Conservation (phyloP, 768 basidiomycete genomes). For the Epithele typhae region DNA sequence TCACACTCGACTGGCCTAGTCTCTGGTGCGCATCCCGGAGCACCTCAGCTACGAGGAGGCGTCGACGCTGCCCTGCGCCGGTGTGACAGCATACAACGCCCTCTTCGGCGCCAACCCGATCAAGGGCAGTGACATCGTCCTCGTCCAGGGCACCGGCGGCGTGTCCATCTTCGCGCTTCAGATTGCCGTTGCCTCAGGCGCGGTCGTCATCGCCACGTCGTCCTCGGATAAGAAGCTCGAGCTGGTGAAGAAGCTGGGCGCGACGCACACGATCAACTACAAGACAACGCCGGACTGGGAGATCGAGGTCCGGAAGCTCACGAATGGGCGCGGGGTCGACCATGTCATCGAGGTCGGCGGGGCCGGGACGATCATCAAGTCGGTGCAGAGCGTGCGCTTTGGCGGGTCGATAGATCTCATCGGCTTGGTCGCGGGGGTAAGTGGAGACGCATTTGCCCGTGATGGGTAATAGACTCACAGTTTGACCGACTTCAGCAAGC, state of each 20-base stretch:
- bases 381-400: constrained; percentile 33
- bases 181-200: constrained; percentile 59
- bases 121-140: constrained; percentile 55
- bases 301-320: constrained; percentile 41
- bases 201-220: constrained; percentile 62
- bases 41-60: constrained; percentile 62
- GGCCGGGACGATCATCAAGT: constrained; percentile 44
- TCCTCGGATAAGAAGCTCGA: constrained; percentile 62
- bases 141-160: constrained; percentile 53
- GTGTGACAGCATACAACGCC: constrained; percentile 63
- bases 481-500: constrained; percentile 9
- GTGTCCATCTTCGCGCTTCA: constrained; percentile 57
- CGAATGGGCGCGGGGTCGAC: constrained; percentile 28
- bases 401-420: constrained; percentile 34
- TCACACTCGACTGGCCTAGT: no score
- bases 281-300: constrained; percentile 56
- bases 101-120: constrained; percentile 36
- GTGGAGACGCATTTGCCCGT: constrained; percentile 1
- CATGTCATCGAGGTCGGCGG: constrained; percentile 46
- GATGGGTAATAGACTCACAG: neutral
- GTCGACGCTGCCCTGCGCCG: constrained; percentile 60
- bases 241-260: constrained; percentile 48
- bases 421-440: constrained; percentile 37
- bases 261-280: constrained; percentile 58
- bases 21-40: constrained; percentile 47